Base-by-base conservation (phyloP, 257 asterid genomes). In the Pogostemon cablin region DNA sequence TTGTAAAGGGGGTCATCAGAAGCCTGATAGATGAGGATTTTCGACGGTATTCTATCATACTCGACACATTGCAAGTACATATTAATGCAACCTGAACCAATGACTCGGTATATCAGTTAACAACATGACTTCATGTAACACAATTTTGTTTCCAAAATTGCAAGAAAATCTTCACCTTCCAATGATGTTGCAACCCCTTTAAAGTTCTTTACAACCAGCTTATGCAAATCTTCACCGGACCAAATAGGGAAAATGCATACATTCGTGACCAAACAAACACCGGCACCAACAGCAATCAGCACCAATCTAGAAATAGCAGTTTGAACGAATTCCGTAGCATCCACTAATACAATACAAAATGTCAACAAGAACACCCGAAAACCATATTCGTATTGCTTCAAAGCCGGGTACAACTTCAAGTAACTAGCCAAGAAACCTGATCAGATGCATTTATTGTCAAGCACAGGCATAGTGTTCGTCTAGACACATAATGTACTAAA, bases 211-310 rank as follows among this genome's bases (percentile, higher is more conserved):
- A 85, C 97, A 2, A 90, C 98, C 81, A 90, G 79, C 78, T 90
- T 92, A 81, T 90, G 98, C 93, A 92, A 84, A 83, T 92, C 98
- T 76, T 92, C 98, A 53, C 98, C 98, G 10, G 98, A 86, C 98
- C 98, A 92, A 71, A 92, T 92, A 59, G 98, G 98, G 57, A 81
- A 92, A 74, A 92, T 76, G 72, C 96, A 92, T 1, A 84, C 65
- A 69, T 92, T 92, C 59, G 85, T 62, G 65, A 90, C 4, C 85
- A 92, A 84, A 81, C 96, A 90, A 76, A 86, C 83, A 70, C 85
- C 90, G 8, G 96, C 98, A 15, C 98, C 98, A 60, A 88, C 87
- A 5, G 87, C 92, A 38, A 92, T 90, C 6, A 90, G 90, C 65
- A 92, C 71, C 80, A 88, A 62, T 62, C 96, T 79, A 53, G 98